Evolutionary conservation across 371 early-diverging fungal genomes (phyloP), one percentile per base, ranked within the genome.

Genomic region (Actinomucor elegans): DNA sequence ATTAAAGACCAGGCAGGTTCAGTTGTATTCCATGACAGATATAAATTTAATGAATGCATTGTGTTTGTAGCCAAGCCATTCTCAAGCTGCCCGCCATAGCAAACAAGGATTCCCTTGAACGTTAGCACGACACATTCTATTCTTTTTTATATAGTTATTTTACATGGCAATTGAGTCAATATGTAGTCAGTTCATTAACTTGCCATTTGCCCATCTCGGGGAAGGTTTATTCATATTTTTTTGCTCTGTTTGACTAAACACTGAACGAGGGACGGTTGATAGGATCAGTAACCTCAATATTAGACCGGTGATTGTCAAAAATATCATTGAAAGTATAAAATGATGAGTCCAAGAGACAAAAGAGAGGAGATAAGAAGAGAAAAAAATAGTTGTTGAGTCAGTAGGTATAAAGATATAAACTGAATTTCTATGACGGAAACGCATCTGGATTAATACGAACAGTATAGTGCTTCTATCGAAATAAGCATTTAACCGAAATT

Each of bases 51-150:
- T 3, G 48, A 37, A 18, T 62, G 57, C 59, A 70, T 52, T 12
- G 36, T 40, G 12, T 56, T 51, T 15, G 55, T 49, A 2, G 55
- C n/a, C 23, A 33, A 8, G 15, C 55, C 46, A 20, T 47, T 20
- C 23, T 54, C 50, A 27, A 47, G 45, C 20, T 60, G 46, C 14
- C 71, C 71, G n/a, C 71, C 67, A 47, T 57, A 70, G 28, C 71
- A 70, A 40, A 57, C 35, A 11, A 70, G 48, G 15, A 47, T 18
- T 0, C 57, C 53, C 15, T 48, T 53, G 20, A 35, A 26, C 10
- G 43, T 38, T 11, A 59, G 31, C 17, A 66, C 48, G 21, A 48
- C 64, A 31, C 71, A 70, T 45, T 57, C 71, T 70, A 56, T 26
- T 45, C 43, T 48, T 48, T 57, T 53, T 36, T 48, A 21, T 38